These are phyloP conservation scores for Penicillium waksmanii DNA, from an alignment of 495 filamentous ascomycete species.

Conservation along the genomic window DNA sequence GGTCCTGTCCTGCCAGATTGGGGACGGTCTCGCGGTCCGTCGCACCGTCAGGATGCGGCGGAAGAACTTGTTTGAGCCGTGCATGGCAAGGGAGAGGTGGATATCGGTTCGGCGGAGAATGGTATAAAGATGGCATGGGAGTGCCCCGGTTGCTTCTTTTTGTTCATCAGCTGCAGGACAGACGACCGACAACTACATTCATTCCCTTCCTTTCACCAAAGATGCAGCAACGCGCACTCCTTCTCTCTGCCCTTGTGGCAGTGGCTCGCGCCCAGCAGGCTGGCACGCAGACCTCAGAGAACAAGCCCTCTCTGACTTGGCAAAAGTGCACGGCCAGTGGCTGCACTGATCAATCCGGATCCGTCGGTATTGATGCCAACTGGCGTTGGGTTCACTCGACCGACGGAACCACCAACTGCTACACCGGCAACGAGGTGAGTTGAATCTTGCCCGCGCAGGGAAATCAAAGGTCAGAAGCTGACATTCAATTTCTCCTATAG, in stretches of 20 bases:
- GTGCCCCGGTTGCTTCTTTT: not conserved
- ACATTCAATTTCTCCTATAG: not conserved
- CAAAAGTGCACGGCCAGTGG: conserved; percentile 55
- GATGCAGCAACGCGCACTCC: conserved; percentile 39
- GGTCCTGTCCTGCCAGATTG: conserved; percentile 22
- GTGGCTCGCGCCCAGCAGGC: conserved; percentile 51
- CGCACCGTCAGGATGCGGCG: conserved; percentile 18
- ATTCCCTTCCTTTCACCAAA: conserved; percentile 16
- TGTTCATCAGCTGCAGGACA: conserved; percentile 38
- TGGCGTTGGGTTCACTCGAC: conserved; percentile 64
- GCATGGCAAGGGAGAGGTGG: not conserved
- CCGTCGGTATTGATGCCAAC: conserved; percentile 66
- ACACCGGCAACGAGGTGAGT: conserved; percentile 52
- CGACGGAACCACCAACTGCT: conserved; percentile 64
- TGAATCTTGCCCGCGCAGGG: not conserved
- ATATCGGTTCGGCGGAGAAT: not conserved
- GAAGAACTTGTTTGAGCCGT: conserved; percentile 9
- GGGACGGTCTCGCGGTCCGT: conserved; percentile 35
- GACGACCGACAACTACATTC: conserved; percentile 22
- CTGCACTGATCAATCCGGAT: conserved; percentile 55
- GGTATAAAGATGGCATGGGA: conserved; percentile 30
- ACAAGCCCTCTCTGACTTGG: conserved; percentile 62
- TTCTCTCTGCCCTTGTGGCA: conserved; percentile 30
- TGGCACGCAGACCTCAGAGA: conserved; percentile 49
- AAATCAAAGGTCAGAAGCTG: not conserved